Evolutionary conservation across 441 rosid genomes (phyloP).

Genomic region (Corymbia citriodora): DNA sequence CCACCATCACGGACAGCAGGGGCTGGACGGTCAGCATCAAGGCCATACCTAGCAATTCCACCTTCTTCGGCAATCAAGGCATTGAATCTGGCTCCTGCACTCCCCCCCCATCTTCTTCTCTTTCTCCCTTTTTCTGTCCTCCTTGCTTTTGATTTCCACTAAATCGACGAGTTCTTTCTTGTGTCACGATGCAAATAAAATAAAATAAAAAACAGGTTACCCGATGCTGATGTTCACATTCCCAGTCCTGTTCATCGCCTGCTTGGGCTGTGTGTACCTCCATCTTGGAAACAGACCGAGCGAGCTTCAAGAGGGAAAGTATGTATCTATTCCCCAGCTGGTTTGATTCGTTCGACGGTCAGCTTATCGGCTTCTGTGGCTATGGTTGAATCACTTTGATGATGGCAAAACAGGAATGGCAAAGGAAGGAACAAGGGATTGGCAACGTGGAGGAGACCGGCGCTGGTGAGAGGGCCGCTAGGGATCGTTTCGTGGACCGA

Average conservation of each 20-base stretch:
- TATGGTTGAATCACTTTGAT: not conserved
- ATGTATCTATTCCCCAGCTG: not conserved
- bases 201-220: slow-evolving; percentile 29
- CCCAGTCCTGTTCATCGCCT: slow-evolving; percentile 44
- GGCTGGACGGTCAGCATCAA: slow-evolving; percentile 21
- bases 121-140: not conserved
- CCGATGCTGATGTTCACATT: slow-evolving; percentile 43
- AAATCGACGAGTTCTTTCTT: not conserved
- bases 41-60: slow-evolving; percentile 12
- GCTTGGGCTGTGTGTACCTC: slow-evolving; percentile 41
- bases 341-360: not conserved
- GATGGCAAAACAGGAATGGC: slow-evolving; percentile 6
- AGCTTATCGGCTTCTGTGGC: not conserved
- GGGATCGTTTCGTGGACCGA: slow-evolving; percentile 61
- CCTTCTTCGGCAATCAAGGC: slow-evolving; percentile 41
- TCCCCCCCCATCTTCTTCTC: not conserved
- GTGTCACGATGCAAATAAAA: no score
- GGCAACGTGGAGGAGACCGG: slow-evolving; percentile 34
- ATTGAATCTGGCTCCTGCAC: not conserved
- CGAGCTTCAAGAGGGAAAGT: slow-evolving; percentile 11
- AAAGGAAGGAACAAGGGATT: not conserved
- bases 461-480: slow-evolving; percentile 54
- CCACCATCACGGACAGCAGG: slow-evolving; percentile 33
- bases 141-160: not conserved
- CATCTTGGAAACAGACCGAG: slow-evolving; percentile 28